These are phyloP conservation scores for Antarctomyces pellizariae DNA, from an alignment of 495 filamentous ascomycete genomes.

Conservation along the genomic window DNA sequence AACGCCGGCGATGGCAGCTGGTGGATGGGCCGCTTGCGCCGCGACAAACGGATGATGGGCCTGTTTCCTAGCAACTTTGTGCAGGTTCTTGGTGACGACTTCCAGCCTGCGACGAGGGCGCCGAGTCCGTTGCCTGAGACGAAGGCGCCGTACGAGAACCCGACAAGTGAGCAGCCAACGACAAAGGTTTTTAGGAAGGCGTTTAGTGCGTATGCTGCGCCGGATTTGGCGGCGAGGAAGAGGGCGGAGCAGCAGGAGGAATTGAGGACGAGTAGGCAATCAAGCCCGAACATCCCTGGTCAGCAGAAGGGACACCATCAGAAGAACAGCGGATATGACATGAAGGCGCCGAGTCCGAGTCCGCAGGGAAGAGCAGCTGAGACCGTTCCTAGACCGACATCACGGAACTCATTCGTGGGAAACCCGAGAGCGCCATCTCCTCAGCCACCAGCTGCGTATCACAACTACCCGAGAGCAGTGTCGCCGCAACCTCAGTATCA, in stretches of 20 bases:
- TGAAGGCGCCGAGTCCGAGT: no score
- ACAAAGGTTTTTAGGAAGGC: slow-evolving; percentile 45
- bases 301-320: slow-evolving; percentile 5
- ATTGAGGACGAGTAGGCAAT: no score
- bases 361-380: no score
- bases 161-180: slow-evolving; percentile 26
- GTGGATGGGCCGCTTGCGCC: slow-evolving; percentile 83
- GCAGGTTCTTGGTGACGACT: slow-evolving; percentile 61
- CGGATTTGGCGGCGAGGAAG: slow-evolving; percentile 27
- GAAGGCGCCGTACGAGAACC: slow-evolving; percentile 25
- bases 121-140: slow-evolving; percentile 44
- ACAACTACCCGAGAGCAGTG: no score
- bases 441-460: no score
- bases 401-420: no score
- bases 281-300: slow-evolving; percentile 8
- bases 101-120: slow-evolving; percentile 54
- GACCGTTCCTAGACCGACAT: no score
- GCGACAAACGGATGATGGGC: slow-evolving; percentile 72
- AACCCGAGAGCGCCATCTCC: no score
- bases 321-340: no score
- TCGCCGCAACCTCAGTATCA: no score
- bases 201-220: slow-evolving; percentile 40
- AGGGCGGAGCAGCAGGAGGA: slow-evolving; percentile 23
- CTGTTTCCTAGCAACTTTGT: slow-evolving; percentile 96
- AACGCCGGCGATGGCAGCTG: slow-evolving; percentile 94